phyloP scores from a whole-genome alignment of 306 rosid species.

The Canavalia ensiformis region DNA sequence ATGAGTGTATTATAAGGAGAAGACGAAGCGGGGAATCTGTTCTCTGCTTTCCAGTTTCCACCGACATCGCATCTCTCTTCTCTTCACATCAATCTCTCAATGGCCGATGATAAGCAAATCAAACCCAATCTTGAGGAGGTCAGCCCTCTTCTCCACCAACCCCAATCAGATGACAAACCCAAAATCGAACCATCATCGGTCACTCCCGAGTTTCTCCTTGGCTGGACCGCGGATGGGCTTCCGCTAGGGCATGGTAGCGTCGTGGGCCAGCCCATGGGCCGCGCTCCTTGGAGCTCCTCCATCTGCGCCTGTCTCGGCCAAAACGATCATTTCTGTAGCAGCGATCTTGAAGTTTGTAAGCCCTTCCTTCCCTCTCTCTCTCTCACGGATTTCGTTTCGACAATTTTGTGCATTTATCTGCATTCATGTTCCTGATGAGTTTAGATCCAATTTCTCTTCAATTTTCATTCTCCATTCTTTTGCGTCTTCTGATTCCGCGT shows the following conservation, averaged over 20 bases:
- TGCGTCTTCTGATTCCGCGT: neutral
- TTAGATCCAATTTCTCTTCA: neutral
- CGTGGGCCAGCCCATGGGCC: conserved; percentile 84
- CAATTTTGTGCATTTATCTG: neutral
- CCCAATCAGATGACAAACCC: conserved; percentile 33
- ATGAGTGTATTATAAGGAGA: neutral
- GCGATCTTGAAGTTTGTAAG: conserved; percentile 99
- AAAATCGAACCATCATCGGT: conserved; percentile 36
- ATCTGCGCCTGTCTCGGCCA: conserved; percentile 87
- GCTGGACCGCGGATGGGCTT: conserved; percentile 86
- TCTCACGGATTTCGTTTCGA: neutral
- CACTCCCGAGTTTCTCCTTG: conserved; percentile 35
- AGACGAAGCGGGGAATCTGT: conserved; percentile 29
- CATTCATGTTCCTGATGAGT: neutral
- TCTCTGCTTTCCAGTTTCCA: neutral
- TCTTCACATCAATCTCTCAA: neutral
- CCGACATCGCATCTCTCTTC: conserved; percentile 22
- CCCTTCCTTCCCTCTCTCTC: neutral
- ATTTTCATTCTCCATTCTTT: neutral
- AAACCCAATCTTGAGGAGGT: conserved; percentile 63
- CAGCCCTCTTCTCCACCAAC: conserved; percentile 73
- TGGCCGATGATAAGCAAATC: conserved; percentile 49
- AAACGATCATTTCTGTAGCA: conserved; percentile 87
- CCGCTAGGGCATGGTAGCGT: conserved; percentile 83
- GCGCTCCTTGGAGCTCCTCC: conserved; percentile 78